Percentiles rank a stretch among this genome's conserved stretches.
Evolutionary conservation across 768 basidiomycete species (phyloP).

Genomic region (Xerocomellus intermedius): DNA sequence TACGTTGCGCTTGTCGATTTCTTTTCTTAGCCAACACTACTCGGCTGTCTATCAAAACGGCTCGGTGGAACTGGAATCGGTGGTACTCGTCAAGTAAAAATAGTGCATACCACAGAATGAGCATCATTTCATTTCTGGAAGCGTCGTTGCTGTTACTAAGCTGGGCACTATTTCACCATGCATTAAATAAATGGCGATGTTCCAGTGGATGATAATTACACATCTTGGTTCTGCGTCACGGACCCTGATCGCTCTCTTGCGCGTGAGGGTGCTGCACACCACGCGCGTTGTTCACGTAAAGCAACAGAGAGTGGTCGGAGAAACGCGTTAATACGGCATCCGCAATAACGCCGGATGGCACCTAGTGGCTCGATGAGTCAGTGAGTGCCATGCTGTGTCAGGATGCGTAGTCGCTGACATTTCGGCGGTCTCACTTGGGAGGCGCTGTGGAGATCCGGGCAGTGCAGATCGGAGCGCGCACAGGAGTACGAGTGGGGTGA

Average conservation of each 20-base stretch:
- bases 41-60: not conserved
- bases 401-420: not conserved
- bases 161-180: not conserved
- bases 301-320: not conserved
- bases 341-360: constrained; percentile 20
- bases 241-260: constrained; percentile 23
- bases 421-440: not conserved
- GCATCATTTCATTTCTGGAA: constrained; percentile 14
- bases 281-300: constrained; percentile 13
- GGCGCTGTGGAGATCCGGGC: constrained; percentile 19
- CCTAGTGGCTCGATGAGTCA: not conserved
- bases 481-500: constrained; percentile 1
- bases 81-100: not conserved
- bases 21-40: not conserved
- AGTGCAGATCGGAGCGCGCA: constrained; percentile 14
- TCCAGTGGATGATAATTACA: not conserved
- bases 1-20: not conserved
- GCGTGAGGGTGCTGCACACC: constrained; percentile 4
- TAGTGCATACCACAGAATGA: not conserved
- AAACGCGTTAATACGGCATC: constrained; percentile 14
- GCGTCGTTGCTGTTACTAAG: not conserved
- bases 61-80: not conserved
- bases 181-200: constrained; percentile 8
- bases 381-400: constrained; percentile 3
- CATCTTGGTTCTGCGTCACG: not conserved